These are phyloP conservation scores for Allium fistulosum DNA, from an alignment of 106 monocot species.

Conservation along the genomic window DNA sequence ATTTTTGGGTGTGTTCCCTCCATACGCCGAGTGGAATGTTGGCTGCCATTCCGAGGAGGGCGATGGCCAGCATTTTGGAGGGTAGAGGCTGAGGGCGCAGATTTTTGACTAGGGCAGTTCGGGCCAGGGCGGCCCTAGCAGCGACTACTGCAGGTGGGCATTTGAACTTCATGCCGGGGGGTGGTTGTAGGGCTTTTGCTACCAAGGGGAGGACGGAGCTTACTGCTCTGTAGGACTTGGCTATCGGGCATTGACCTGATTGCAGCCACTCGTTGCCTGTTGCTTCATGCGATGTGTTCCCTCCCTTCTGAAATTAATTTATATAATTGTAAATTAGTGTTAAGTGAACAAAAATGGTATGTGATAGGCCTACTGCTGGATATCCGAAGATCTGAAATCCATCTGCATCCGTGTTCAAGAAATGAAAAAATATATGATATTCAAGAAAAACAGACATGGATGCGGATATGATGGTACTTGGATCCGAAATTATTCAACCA, in stretches of 20 bases:
- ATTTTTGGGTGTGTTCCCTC: constrained; percentile 82
- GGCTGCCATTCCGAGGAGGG: constrained; percentile 69
- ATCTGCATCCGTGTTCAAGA: too few relatives aligned
- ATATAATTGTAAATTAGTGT: too few relatives aligned
- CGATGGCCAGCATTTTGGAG: constrained; percentile 63
- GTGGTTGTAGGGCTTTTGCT: constrained; percentile 63
- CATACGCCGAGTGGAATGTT: constrained; percentile 85
- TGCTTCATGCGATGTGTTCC: constrained; percentile 47
- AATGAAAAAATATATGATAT: too few relatives aligned
- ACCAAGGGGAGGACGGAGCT: constrained; percentile 69
- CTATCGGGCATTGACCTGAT: constrained; percentile 73
- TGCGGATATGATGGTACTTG: too few relatives aligned
- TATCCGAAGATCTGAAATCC: too few relatives aligned
- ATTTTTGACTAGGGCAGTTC: constrained; percentile 65
- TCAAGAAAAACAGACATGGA: too few relatives aligned
- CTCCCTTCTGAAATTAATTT: constrained; percentile 25
- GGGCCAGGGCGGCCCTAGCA: constrained; percentile 68
- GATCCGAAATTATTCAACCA: too few relatives aligned
- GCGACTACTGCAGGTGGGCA: constrained; percentile 72
- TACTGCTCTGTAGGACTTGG: constrained; percentile 84
- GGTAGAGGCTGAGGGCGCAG: constrained; percentile 81
- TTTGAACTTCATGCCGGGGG: constrained; percentile 60
- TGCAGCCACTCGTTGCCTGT: constrained; percentile 78
- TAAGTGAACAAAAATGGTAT: too few relatives aligned
- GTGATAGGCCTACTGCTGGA: too few relatives aligned